Evolutionary conservation across 768 basidiomycete genomes (phyloP), one percentile per base, ranked within the genome.

Genomic region (Naganishia kalamii): DNA sequence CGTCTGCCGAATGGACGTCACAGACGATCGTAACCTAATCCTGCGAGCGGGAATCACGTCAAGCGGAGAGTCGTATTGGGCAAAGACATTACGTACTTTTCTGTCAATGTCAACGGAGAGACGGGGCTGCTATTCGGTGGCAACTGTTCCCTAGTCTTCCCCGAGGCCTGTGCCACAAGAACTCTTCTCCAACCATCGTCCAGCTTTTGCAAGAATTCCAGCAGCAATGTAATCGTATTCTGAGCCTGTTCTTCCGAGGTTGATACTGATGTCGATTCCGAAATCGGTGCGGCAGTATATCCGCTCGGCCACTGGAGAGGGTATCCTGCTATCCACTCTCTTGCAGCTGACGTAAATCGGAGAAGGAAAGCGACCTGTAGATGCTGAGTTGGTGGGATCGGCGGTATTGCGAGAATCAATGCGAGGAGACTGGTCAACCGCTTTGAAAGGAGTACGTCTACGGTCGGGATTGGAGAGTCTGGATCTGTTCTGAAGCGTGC

Each of bases 281-380:
- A 3, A 15, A 21, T 30, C 32, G 19, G n/a, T 32, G 3, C 10
- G 29, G 37, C 37, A 3, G 35, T 27, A 27, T 57, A 57, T 40
- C 27, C 54, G 12, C 17, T 27, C 13, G 54, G 54, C 54, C 54
- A 57, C 17, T 23, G 11, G 21, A 57, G 54, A 23, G 54, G 54
- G 23, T 57, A 57, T 40, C 54, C 54, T 7, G 54, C 54, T 13
- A 57, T 57, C 54, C 33, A 57, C 40, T 57, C 54, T 23, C 54
- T 57, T 15, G 54, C 54, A 25, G 35, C 11, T 33, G 54, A 35
- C 2, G 54, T 57, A 15, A 57, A 40, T 33, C 54, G 15, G 10
- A 57, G 54, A 1, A 57, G 54, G 19, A 37, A 40, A 3, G 54
- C 54, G 37, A 40, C 21, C 27, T 57, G 54, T 21, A 57, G 11